phyloP scores from a whole-genome alignment of 805 yeast species.

The Maudiozyma serrabonitensis region DNA sequence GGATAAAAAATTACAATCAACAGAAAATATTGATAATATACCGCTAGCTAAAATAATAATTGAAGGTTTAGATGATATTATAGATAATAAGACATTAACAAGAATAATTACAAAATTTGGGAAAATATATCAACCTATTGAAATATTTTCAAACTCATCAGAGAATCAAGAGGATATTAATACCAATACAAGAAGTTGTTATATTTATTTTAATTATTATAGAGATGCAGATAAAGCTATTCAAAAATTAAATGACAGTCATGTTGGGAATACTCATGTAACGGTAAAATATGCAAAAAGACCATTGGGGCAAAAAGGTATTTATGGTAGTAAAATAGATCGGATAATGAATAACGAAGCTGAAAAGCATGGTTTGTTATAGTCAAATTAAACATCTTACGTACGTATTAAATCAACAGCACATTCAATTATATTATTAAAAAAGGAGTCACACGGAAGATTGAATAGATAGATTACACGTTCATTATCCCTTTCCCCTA shows the following conservation, averaged over 20 bases:
- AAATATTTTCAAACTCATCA: not conserved
- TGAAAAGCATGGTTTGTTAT: slow-evolving; percentile 30
- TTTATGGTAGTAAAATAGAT: slow-evolving; percentile 76
- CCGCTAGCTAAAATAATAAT: slow-evolving; percentile 63
- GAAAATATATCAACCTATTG: not conserved
- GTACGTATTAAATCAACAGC: not conserved
- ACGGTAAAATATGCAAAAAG: slow-evolving; percentile 64
- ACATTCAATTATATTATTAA: too few species aligned
- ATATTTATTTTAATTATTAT: slow-evolving; percentile 54
- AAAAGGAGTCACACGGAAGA: too few species aligned
- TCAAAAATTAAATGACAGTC: slow-evolving; percentile 54
- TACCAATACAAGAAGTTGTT: slow-evolving; percentile 44
- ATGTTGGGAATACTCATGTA: slow-evolving; percentile 57
- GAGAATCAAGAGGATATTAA: too few species aligned
- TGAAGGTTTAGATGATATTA: slow-evolving; percentile 56
- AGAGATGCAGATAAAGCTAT: slow-evolving; percentile 66
- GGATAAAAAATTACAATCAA: slow-evolving; percentile 10
- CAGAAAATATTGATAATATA: slow-evolving; percentile 20
- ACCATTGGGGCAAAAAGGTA: slow-evolving; percentile 38
- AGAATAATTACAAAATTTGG: slow-evolving; percentile 61
- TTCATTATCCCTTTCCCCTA: too few species aligned
- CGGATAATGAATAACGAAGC: slow-evolving; percentile 61
- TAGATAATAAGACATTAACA: slow-evolving; percentile 47
- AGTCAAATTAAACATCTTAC: not conserved
- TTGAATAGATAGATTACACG: too few species aligned